Evolutionary conservation across 1,139 yeast genomes (phyloP), one percentile per base, ranked within the genome.

Genomic region (Saccharomyces hybrid): DNA sequence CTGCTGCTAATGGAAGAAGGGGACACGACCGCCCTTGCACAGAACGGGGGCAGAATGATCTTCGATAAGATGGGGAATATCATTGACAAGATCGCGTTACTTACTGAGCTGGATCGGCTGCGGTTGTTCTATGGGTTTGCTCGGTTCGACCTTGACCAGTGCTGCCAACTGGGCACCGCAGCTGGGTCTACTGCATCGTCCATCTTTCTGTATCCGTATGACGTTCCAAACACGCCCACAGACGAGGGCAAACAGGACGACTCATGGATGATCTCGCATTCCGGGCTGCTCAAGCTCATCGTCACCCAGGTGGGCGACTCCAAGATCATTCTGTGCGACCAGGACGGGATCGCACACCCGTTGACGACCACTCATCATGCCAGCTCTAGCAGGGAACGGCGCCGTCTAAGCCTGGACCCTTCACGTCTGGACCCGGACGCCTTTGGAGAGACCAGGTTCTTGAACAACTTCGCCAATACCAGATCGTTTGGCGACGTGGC

Each of bases 221-320:
- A 62, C 38, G 66, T 63, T 44, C 53, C 57, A 5, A 41, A 14
- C 7, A 25, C 8, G 41, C 46, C 31, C 14, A 30, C 49, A 14
- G 28, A 34, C 31, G 9, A 38, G 1, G 85, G 86, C 66, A 80
- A 75, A 5, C 28, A 48, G 53, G 70, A 75, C 56, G 67, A 69
- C 50, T 60, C 83, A 79, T 63, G 90, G 80, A 72, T 93, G 46
- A 59, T 93, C 75, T 82, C 84, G 59, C 80, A 84, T 20, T 75
- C 77, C 26, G 84, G 88, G 13, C 75, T 87, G 16, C 78, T 89
- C 31, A 83, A 83, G 63, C 71, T 93, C 46, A 79, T 88, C 0
- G 80, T 91, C 25, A 93, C 95, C 1, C 99, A 93, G 68, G 85
- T 91, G n/a, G 99, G 99, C 3, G 99, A 93, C 67, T 88, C 97